Conservation (phyloP, 805 yeast genomes). For the Yarrowia yakushimensis region DNA sequence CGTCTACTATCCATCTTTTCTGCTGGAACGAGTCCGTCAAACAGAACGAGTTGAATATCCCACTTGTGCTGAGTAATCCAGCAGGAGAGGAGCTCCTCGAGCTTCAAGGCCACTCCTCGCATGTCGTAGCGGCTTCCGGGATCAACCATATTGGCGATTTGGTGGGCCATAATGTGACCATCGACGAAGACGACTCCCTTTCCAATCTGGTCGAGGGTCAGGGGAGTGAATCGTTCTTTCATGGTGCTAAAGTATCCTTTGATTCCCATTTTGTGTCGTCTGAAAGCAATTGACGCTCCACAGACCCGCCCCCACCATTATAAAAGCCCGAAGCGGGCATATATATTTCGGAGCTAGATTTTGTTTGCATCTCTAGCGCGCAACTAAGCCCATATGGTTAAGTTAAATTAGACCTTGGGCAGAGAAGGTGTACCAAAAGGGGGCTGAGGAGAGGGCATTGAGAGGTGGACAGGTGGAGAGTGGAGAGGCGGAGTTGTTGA, state of each 20-base stretch:
- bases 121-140: constrained; percentile 9
- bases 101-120: constrained; percentile 4
- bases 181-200: constrained; percentile 6
- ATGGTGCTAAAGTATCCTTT: constrained; percentile 13
- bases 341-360: neutral
- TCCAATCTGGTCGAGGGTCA: constrained; percentile 14
- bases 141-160: constrained; percentile 16
- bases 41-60: constrained; percentile 16
- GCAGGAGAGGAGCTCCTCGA: constrained; percentile 12
- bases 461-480: neutral
- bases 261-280: neutral
- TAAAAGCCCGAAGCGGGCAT: neutral
- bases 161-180: constrained; percentile 20
- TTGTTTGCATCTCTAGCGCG: constrained; percentile 5
- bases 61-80: constrained; percentile 14
- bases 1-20: constrained; percentile 4
- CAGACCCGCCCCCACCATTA: neutral
- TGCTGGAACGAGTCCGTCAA: neutral
- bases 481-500: neutral
- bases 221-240: constrained; percentile 7
- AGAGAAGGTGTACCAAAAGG: neutral
- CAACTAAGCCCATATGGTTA: neutral
- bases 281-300: neutral
- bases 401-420: neutral
- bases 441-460: neutral